Percentiles rank a stretch among this genome's conserved stretches.
phyloP scores from a whole-genome alignment of 2,329 filamentous ascomycete species.

The Akanthomyces lecanii region DNA sequence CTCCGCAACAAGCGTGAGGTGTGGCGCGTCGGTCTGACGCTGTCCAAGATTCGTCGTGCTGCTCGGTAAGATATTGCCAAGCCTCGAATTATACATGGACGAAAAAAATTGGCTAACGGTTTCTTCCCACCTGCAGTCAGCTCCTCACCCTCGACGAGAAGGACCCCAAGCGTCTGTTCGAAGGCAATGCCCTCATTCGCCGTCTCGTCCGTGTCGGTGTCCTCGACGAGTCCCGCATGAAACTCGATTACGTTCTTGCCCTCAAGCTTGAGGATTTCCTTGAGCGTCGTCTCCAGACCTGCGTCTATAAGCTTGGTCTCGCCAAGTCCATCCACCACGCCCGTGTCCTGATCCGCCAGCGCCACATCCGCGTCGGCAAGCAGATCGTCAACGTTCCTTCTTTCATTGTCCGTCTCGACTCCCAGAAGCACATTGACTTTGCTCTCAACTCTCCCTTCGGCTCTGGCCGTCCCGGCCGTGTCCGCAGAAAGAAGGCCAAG shows the following conservation, averaged over 20 bases:
- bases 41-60: conserved; percentile 99
- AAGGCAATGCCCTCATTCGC: conserved; percentile 99
- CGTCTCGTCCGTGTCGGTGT: conserved; percentile 99
- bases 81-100: too few relatives aligned
- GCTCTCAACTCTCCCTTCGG: conserved; percentile 95
- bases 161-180: conserved; percentile 99
- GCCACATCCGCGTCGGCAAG: conserved; percentile 99
- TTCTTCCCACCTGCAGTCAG: conserved; percentile 60
- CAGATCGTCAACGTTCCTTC: conserved; percentile 99
- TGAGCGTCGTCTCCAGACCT: conserved; percentile 99
- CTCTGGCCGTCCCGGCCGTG: conserved; percentile 93
- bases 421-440: conserved; percentile 99
- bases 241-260: conserved; percentile 99
- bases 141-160: conserved; percentile 99
- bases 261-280: conserved; percentile 99
- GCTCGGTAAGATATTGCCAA: conserved; percentile 66
- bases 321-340: conserved; percentile 99
- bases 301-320: conserved; percentile 99
- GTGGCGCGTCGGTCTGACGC: conserved; percentile 98
- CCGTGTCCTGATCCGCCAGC: conserved; percentile 98
- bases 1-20: conserved; percentile 99
- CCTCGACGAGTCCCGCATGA: conserved; percentile 99
- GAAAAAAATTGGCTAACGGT: neutral
- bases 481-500: conserved; percentile 99
- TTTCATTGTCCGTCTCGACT: conserved; percentile 99